These are phyloP conservation scores for Penicillium brevicompactum DNA, from an alignment of 2,329 filamentous ascomycete genomes.

Conservation along the genomic window DNA sequence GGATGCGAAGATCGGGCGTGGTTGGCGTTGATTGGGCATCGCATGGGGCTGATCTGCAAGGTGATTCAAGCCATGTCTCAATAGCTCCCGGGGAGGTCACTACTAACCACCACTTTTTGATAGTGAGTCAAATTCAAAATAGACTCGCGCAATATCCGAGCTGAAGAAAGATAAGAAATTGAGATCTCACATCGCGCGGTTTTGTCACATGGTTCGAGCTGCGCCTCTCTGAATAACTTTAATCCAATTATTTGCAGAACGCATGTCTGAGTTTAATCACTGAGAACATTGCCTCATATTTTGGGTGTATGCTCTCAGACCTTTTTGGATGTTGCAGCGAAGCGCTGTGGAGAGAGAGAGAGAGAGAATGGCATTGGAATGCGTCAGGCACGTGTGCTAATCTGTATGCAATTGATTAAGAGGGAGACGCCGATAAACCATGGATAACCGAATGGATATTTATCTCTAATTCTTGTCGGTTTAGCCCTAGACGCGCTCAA, in stretches of 20 bases:
- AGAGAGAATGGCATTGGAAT: no score
- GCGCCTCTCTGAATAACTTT: neutral
- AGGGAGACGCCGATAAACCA: no score
- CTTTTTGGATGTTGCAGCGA: no score
- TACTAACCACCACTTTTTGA: neutral
- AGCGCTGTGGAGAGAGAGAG: no score
- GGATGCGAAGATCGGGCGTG: neutral
- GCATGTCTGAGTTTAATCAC: neutral
- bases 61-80: conserved; percentile 8
- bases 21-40: conserved; percentile 9
- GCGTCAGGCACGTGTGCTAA: no score
- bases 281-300: neutral
- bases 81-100: neutral
- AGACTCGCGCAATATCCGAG: neutral
- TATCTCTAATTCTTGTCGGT: no score
- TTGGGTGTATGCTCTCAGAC: no score
- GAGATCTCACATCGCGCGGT: neutral
- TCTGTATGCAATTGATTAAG: no score
- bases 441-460: no score
- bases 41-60: conserved; percentile 13
- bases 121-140: neutral
- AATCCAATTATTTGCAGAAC: neutral
- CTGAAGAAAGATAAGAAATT: neutral
- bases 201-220: neutral
- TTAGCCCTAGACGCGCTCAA: no score